phyloP scores from a whole-genome alignment of 441 rosid genomes.

The Adansonia madagascariensis region DNA sequence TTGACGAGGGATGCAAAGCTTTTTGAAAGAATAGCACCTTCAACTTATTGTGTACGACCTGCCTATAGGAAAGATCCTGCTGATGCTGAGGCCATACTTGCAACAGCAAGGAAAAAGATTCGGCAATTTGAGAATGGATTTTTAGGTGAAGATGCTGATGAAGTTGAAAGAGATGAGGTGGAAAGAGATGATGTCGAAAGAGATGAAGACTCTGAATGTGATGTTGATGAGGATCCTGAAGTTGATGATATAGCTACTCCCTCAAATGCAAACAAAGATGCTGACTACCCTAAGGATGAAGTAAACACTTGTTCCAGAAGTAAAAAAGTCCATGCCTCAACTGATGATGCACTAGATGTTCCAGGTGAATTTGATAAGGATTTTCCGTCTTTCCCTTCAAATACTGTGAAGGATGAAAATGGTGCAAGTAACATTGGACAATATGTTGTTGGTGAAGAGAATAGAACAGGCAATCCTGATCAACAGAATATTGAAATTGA shows the following conservation, averaged over 20 bases:
- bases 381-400: constrained; percentile 43
- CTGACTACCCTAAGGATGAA: constrained; percentile 41
- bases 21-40: constrained; percentile 99
- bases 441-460: constrained; percentile 42
- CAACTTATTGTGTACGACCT: constrained; percentile 93
- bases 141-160: constrained; percentile 85
- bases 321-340: constrained; percentile 43
- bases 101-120: constrained; percentile 89
- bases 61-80: constrained; percentile 93
- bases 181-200: constrained; percentile 70
- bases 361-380: constrained; percentile 44
- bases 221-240: constrained; percentile 90
- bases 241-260: constrained; percentile 78
- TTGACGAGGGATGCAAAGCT: constrained; percentile 98
- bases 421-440: constrained; percentile 41
- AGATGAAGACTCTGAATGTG: constrained; percentile 91
- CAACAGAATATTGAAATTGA: constrained; percentile 67
- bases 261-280: constrained; percentile 48
- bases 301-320: constrained; percentile 46
- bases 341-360: constrained; percentile 38
- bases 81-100: constrained; percentile 92
- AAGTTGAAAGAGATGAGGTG: constrained; percentile 89
- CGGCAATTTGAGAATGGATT: constrained; percentile 83
- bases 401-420: constrained; percentile 43
- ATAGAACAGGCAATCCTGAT: constrained; percentile 38